Evolutionary conservation across 495 filamentous ascomycete genomes (phyloP).

Genomic region (Neurospora sublineolata): DNA sequence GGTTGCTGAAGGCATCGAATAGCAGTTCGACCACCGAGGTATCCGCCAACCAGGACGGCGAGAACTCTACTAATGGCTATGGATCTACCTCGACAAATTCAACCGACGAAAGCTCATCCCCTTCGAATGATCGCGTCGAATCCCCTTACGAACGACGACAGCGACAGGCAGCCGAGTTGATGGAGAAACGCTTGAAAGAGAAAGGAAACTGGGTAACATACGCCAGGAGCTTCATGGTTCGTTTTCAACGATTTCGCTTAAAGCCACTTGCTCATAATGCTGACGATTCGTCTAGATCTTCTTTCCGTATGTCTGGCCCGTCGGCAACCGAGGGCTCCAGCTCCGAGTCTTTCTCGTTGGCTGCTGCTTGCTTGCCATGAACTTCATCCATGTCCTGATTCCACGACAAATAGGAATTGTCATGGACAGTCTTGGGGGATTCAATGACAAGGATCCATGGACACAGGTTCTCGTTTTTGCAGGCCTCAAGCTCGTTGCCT

Average conservation of each 20-base stretch:
- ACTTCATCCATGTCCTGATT: slow-evolving; percentile 51
- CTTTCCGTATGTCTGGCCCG: slow-evolving; percentile 55
- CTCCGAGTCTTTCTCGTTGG: slow-evolving; percentile 44
- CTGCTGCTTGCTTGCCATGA: slow-evolving; percentile 48
- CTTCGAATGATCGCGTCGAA: slow-evolving; percentile 27
- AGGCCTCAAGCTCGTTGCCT: slow-evolving; percentile 41
- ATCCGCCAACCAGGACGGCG: slow-evolving; percentile 11
- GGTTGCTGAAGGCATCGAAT: slow-evolving; percentile 27
- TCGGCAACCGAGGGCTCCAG: slow-evolving; percentile 43
- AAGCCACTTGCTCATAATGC: not conserved
- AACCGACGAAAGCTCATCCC: slow-evolving; percentile 17
- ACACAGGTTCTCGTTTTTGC: slow-evolving; percentile 43
- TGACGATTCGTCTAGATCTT: slow-evolving; percentile 34
- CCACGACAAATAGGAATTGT: slow-evolving; percentile 57
- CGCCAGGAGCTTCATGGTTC: slow-evolving; percentile 47
- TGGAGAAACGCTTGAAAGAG: slow-evolving; percentile 46
- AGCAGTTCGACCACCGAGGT: slow-evolving; percentile 4
- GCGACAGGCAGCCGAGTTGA: slow-evolving; percentile 36
- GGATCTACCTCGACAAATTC: slow-evolving; percentile 31
- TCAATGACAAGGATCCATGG: slow-evolving; percentile 37
- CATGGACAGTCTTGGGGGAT: slow-evolving; percentile 39
- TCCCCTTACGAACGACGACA: slow-evolving; percentile 39
- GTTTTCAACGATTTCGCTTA: slow-evolving; percentile 8
- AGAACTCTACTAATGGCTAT: slow-evolving; percentile 28
- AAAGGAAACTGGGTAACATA: slow-evolving; percentile 56